Base-by-base conservation (phyloP, 73 alveolate species). In the Tetrahymena borealis region DNA sequence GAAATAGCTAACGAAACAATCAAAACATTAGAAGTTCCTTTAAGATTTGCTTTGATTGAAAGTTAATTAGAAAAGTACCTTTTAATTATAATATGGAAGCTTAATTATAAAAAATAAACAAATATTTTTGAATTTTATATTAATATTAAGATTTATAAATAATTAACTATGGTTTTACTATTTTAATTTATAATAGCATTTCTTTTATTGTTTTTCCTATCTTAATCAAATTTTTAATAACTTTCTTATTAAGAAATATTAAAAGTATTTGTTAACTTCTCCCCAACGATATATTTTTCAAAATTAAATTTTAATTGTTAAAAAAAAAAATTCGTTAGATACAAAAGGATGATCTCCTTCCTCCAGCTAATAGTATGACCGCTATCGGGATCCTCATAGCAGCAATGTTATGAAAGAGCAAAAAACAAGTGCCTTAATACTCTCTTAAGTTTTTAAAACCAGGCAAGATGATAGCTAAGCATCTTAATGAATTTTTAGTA, bases 301-400 rank as follows among this genome's bases (percentile, higher is more conserved):
- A 60, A 15, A 8, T 60, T 60, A 32, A 60, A 60, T 60, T 60
- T 60, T 60, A n/a, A 60, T 60, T 9, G 16, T 39, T 7, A 39
- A 39, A 39, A 60, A 42, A 13, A 60, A 60, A 60, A 60, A 60
- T 43, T 28, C 85, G 85, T 60, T 60, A 60, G 85, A 60, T 60
- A 60, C 85, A 60, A 60, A 60, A 60, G 85, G 85, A 60, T 60
- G 85, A 24, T 60, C 85, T 60, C 85, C 85, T 60, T 60, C 85
- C 85, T 60, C 85, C 85, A 60, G 85, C 85, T 60, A 60, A 60
- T 60, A 60, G 85, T 15, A 60, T 60, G 85, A 60, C 85, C n/a
- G 85, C 85, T 60, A 15, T 20, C 85, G 35, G 85, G 85, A 13
- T 13, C 85, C 85, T 60, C 85, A 24, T 60, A n/a, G 38, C 85